Percentiles rank a stretch among this genome's conserved stretches.
These are phyloP conservation scores for Stachybotrys echinatus DNA, from an alignment of 2,329 filamentous ascomycete species.

Conservation along the genomic window DNA sequence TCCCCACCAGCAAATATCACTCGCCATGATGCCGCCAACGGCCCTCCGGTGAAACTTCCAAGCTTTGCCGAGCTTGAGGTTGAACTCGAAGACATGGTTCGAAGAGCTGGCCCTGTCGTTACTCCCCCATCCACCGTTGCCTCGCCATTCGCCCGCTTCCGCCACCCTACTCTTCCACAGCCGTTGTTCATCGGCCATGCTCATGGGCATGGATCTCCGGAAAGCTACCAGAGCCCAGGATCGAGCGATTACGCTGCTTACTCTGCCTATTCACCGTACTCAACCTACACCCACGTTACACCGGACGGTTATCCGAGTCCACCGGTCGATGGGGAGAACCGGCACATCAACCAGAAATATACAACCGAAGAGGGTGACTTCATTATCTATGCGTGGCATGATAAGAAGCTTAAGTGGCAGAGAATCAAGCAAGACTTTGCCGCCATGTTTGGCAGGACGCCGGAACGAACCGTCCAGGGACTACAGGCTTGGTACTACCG, in stretches of 20 bases:
- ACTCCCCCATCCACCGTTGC: slow-evolving; percentile 10
- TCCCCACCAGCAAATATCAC: neutral
- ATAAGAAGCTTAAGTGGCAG: slow-evolving; percentile 37
- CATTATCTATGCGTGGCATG: slow-evolving; percentile 38
- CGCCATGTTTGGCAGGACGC: slow-evolving; percentile 28
- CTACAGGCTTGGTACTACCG: slow-evolving; percentile 39
- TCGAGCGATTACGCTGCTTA: neutral
- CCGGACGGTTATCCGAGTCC: slow-evolving; percentile 28
- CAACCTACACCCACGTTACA: slow-evolving; percentile 12
- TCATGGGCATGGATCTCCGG: slow-evolving; percentile 12
- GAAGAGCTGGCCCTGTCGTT: slow-evolving; percentile 10
- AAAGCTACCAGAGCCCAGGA: slow-evolving; percentile 11
- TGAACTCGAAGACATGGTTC: neutral
- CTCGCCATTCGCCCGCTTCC: slow-evolving; percentile 2
- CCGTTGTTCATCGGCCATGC: neutral
- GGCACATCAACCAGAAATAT: slow-evolving; percentile 39
- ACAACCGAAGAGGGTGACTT: slow-evolving; percentile 37
- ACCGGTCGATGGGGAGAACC: slow-evolving; percentile 28
- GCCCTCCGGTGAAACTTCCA: neutral
- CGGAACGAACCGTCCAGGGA: slow-evolving; percentile 32
- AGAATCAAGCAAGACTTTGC: slow-evolving; percentile 33
- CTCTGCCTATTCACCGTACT: slow-evolving; percentile 11
- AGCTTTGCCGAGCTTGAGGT: neutral
- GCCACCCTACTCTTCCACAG: neutral
- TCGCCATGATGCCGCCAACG: neutral